Base-by-base conservation (phyloP, 768 basidiomycete genomes). In the Pisolithus albus region DNA sequence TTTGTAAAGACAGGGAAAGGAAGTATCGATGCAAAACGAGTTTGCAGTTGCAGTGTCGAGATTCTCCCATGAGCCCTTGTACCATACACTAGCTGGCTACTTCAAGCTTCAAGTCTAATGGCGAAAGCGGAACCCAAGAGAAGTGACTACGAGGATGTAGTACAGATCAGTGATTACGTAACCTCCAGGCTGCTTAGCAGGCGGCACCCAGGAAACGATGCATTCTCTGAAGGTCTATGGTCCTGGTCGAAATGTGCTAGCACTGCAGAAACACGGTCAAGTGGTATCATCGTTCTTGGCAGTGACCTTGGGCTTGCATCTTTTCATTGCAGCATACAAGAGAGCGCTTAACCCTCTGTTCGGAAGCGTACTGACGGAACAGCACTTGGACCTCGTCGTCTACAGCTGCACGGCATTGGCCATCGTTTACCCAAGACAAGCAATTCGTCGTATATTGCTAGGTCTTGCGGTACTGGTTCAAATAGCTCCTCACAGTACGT, bases 281-380 rank as follows among this genome's bases (percentile, higher is more conserved):
- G 56, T 50, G 7, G 57, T 57, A 15, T 46, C 71, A 45, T 59
- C 61, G 40, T 57, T 70, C 43, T 52, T 70, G 37, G 40, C 51
- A 18, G 54, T 71, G 34, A 60, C 64, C 39, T 30, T 65, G 30
- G 53, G 61, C 6, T 67, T 83, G 34, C 84, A 85, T 3, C 73
- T 88, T 30, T 72, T 80, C 49, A 70, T 82, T 16, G 82, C 79
- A 56, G 69, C 77, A 6, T 87, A 89, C 61, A 75, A 79, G 63
- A 80, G 79, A 32, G 74, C 80, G 8, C 61, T 91, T n/a, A 66
- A 74, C 50, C 88, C 88, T 15, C 68, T 89, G 3, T 90, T 88
- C 63, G 87, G 82, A 44, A 70, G 75, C 11, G 72, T 74, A 7
- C 79, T 84, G 0, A 79, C 83, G 1, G 70, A 68, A 0, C 70